These are phyloP conservation scores for Syncephalis fuscata DNA, from an alignment of 371 early-diverging fungal species.

Conservation along the genomic window DNA sequence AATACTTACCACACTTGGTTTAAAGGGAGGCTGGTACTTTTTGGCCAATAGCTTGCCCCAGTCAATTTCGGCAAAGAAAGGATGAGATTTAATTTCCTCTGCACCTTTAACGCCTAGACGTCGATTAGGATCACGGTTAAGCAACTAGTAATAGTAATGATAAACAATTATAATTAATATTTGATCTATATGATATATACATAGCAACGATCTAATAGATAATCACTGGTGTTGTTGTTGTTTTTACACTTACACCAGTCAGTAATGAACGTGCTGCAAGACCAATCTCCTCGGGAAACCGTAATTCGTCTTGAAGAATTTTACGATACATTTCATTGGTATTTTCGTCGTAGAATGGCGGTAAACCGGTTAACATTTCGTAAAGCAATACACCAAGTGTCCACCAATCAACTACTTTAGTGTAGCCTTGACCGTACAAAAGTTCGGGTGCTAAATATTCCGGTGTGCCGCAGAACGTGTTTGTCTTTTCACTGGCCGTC, in stretches of 20 bases:
- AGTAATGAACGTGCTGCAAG: constrained; percentile 55
- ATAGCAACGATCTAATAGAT: background rate
- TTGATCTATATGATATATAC: background rate
- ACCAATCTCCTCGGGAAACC: constrained; percentile 72
- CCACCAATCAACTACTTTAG: constrained; percentile 97
- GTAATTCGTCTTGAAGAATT: constrained; percentile 68
- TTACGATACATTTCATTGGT: constrained; percentile 91
- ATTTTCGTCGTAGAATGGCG: constrained; percentile 93
- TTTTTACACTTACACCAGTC: constrained; percentile 28
- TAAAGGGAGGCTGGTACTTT: constrained; percentile 86
- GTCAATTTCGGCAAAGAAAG: constrained; percentile 87
- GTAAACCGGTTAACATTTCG: constrained; percentile 90
- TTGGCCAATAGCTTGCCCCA: constrained; percentile 73
- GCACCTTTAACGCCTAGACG: constrained; percentile 78
- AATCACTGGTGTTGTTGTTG: background rate
- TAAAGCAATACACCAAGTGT: constrained; percentile 90
- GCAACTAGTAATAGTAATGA: constrained; percentile 19
- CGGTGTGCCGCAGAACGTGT: constrained; percentile 98
- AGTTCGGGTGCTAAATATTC: constrained; percentile 98
- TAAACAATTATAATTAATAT: background rate
- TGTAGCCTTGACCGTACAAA: constrained; percentile 82
- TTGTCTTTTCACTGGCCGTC: constrained; percentile 82
- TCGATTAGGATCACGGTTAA: constrained; percentile 67
- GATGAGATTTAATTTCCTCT: constrained; percentile 76
- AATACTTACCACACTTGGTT: constrained; percentile 61